Conservation (phyloP, 2,329 filamentous ascomycete genomes). For the Massarina eburnea region DNA sequence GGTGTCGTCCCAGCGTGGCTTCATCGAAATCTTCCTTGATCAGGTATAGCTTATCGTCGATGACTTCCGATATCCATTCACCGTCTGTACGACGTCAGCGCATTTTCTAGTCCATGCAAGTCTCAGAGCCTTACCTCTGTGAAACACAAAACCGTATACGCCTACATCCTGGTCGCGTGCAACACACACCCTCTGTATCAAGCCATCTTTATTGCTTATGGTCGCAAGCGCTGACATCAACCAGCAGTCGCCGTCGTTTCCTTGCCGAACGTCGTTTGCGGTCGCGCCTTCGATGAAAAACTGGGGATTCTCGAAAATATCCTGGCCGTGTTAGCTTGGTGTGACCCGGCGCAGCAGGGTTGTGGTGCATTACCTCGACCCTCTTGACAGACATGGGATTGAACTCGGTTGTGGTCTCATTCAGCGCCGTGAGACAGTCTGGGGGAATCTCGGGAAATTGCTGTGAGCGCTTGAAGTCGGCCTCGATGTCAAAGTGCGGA, state of each 20-base stretch:
- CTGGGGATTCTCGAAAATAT: slow-evolving; percentile 74
- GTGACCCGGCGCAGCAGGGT: slow-evolving; percentile 9
- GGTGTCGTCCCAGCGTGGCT: slow-evolving; percentile 67
- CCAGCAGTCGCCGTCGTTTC: slow-evolving; percentile 81
- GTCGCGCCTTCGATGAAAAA: slow-evolving; percentile 79
- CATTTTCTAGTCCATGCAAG: slow-evolving; percentile 5
- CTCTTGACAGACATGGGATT: slow-evolving; percentile 73
- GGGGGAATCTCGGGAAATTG: slow-evolving; percentile 32
- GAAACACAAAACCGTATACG: slow-evolving; percentile 84
- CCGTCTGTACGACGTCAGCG: slow-evolving; percentile 59
- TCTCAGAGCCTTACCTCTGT: slow-evolving; percentile 55
- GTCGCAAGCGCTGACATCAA: slow-evolving; percentile 79
- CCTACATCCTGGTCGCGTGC: slow-evolving; percentile 71
- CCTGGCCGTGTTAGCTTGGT: slow-evolving; percentile 49
- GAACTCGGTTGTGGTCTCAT: slow-evolving; percentile 42
- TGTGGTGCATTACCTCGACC: slow-evolving; percentile 51
- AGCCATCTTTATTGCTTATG: slow-evolving; percentile 69
- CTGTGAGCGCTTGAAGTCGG: slow-evolving; percentile 63
- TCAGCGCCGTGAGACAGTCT: slow-evolving; percentile 56
- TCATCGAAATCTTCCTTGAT: slow-evolving; percentile 82
- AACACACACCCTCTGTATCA: slow-evolving; percentile 75
- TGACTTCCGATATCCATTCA: slow-evolving; percentile 88
- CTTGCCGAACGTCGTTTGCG: slow-evolving; percentile 77
- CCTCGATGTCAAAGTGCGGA: slow-evolving; percentile 82
- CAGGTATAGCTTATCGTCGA: slow-evolving; percentile 88